A percentile compares a stretch with the other conserved stretches of the same genome.
phyloP scores from a whole-genome alignment of 2,329 filamentous ascomycete species.

The Macrophomina pseudophaseolina region DNA sequence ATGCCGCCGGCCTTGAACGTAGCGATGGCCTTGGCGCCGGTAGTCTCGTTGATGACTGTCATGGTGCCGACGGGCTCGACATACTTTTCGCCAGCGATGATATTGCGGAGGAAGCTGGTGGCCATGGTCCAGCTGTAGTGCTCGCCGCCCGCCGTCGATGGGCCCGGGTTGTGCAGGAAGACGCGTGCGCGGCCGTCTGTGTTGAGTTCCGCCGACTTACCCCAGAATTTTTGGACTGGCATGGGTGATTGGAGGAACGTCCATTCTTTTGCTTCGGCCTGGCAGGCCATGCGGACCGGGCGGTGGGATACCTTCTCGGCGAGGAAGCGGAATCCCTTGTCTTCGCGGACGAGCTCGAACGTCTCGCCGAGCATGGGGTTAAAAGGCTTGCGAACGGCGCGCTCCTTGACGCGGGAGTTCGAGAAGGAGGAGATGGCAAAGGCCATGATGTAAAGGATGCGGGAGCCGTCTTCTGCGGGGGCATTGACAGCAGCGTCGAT shows the following conservation, averaged over 20 bases:
- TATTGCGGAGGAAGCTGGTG: conserved; percentile 90
- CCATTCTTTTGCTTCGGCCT: conserved; percentile 87
- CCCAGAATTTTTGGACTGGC: conserved; percentile 97
- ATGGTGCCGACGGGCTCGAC: conserved; percentile 92
- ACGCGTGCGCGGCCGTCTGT: conserved; percentile 87
- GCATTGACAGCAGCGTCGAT: conserved; percentile 68
- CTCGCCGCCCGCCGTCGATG: conserved; percentile 62
- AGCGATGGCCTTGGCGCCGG: conserved; percentile 79
- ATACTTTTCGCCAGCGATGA: conserved; percentile 98
- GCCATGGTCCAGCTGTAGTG: conserved; percentile 87
- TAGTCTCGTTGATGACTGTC: conserved; percentile 82
- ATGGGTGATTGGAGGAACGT: conserved; percentile 85
- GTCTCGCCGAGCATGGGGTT: conserved; percentile 97
- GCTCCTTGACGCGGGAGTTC: conserved; percentile 81
- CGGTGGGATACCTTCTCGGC: conserved; percentile 95
- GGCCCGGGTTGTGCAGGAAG: conserved; percentile 62
- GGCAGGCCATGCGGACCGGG: conserved; percentile 89
- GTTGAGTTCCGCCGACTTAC: conserved; percentile 91
- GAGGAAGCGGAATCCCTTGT: conserved; percentile 86
- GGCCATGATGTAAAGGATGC: conserved; percentile 82
- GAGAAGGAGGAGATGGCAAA: conserved; percentile 92
- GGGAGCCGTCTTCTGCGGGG: conserved; percentile 65
- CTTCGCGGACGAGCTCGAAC: conserved; percentile 86
- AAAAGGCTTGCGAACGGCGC: conserved; percentile 93
- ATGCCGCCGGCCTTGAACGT: conserved; percentile 96